Evolutionary conservation across 2,329 filamentous ascomycete species (phyloP), one percentile per base, ranked within the genome.

Genomic region (Rutstroemia sp.): DNA sequence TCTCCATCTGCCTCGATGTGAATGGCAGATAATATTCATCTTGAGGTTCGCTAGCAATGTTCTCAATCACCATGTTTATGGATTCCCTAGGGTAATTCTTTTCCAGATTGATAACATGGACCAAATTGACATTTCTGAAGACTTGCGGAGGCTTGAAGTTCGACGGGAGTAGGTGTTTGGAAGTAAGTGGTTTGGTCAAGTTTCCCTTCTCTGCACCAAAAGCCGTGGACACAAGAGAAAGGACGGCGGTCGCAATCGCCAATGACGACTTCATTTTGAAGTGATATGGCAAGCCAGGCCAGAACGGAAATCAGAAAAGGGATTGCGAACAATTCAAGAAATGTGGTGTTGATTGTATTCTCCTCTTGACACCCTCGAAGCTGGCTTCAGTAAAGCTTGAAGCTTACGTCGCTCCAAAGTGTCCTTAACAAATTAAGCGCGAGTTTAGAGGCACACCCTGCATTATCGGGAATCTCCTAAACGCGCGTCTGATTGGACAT

Each of bases 21-120:
- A 99, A 95, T 3, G 92, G 89, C 53, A 99, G 68, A 72, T 87
- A 97, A 79, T 99, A 99, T 72, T 95, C 87, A 70, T 84, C 82
- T 70, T 97, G 92, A 17, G 91, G 81, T 63, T 86, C 76, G 60
- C 81, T 79, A 68, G 87, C 89, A 63, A 88, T 78, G 72, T 99
- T 99, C 76, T 96, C 88, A 61, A 99, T 83, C 51, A 95, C 79
- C n/a, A 96, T 86, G 74, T 97, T 96, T 78, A 96, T 83, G 14
- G 86, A 87, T 73, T 97, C 92, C 69, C 91, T 86, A 55, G 86
- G 84, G 68, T 94, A 97, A 64, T 84, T 88, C 78, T 96, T 97
- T 74, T 97, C 92, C 57, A 96, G 75, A 64, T 95, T 96, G 69
- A 95, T 86, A 62, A 88, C 86, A 67, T 94, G 88, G 51, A 97